Conservation (phyloP, 495 filamentous ascomycete genomes). For the Hyaloscypha bicolor region DNA sequence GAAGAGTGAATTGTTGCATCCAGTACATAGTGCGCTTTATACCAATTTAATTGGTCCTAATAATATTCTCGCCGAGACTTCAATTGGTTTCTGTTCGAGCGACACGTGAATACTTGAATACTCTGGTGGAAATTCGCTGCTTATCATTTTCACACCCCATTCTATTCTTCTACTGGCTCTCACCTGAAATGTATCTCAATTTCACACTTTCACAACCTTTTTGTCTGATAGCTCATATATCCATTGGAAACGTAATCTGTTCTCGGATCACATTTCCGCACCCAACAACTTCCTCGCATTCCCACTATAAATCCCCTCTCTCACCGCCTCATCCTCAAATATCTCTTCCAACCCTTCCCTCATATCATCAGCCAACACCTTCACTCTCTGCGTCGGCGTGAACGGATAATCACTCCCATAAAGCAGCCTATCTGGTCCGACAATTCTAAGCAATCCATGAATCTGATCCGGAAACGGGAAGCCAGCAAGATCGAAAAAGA, state of each 20-base stretch:
- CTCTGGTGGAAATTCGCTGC: no score
- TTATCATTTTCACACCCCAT: no score
- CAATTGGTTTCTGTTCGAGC: background rate
- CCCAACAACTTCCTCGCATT: conserved; percentile 18
- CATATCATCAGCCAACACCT: conserved; percentile 16
- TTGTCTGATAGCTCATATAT: no score
- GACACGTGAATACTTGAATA: no score
- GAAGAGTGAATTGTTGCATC: no score
- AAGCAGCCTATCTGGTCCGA: conserved; percentile 37
- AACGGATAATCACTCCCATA: conserved; percentile 52
- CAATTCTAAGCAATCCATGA: conserved; percentile 35
- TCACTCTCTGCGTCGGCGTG: conserved; percentile 25
- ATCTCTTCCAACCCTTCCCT: conserved; percentile 11
- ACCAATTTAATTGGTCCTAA: no score
- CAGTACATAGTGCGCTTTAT: no score
- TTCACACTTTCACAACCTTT: no score
- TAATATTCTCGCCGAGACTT: background rate
- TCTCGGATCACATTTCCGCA: no score
- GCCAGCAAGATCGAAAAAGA: conserved; percentile 56
- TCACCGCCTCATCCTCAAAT: background rate
- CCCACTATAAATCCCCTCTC: conserved; percentile 5
- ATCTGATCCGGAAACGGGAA: conserved; percentile 50
- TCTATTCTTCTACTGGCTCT: no score
- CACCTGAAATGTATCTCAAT: no score
- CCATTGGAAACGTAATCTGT: no score